phyloP scores from a whole-genome alignment of 2,329 filamentous ascomycete species.

The Metarhizium sp. region DNA sequence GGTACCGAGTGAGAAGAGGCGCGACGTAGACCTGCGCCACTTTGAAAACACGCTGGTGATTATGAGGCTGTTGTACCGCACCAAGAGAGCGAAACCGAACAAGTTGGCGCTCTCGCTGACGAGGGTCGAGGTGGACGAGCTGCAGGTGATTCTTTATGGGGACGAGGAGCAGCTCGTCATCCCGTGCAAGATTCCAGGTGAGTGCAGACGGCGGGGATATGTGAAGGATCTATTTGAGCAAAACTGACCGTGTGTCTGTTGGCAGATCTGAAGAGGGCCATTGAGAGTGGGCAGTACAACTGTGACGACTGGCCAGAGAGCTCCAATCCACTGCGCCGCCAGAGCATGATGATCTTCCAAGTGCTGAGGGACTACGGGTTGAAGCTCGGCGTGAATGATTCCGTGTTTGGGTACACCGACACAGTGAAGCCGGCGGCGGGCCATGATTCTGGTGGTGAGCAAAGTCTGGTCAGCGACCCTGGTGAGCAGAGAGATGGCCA shows the following conservation, averaged over 20 bases:
- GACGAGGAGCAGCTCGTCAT: not conserved
- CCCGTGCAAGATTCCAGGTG: not conserved
- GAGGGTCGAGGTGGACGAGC: not conserved
- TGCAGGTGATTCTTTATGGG: not conserved
- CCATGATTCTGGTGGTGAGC: not conserved
- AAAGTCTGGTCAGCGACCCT: not conserved
- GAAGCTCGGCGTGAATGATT: too few species aligned
- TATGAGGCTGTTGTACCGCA: too few species aligned
- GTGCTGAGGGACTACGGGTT: too few species aligned
- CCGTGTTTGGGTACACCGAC: not conserved
- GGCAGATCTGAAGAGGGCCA: not conserved
- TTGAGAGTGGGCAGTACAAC: not conserved
- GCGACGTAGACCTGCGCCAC: not conserved
- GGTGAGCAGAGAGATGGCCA: not conserved
- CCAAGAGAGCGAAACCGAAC: too few species aligned
- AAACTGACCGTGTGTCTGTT: too few species aligned
- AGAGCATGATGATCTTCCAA: too few species aligned
- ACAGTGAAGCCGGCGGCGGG: not conserved
- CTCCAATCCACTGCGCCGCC: too few species aligned
- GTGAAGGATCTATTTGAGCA: not conserved
- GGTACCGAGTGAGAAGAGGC: not conserved
- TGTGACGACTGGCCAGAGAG: not conserved
- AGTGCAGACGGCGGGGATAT: not conserved
- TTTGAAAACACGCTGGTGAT: not conserved
- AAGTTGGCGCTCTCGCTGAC: not conserved